These are phyloP conservation scores for Diaporthe sp. DNA, from an alignment of 2,329 filamentous ascomycete genomes.

Conservation along the genomic window DNA sequence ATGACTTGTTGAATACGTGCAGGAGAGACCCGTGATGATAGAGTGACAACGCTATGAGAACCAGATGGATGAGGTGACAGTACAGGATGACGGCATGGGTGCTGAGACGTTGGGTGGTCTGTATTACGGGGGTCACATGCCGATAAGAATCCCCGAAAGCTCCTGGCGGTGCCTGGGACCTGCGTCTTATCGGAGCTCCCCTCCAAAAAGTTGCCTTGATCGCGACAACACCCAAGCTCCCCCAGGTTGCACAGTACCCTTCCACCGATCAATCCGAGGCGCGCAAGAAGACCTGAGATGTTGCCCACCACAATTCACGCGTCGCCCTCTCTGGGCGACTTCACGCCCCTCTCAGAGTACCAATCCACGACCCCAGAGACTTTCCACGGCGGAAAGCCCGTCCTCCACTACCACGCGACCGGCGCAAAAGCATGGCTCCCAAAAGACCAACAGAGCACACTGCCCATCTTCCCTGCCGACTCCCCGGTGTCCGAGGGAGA, in stretches of 20 bases:
- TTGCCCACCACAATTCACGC: slow-evolving; percentile 69
- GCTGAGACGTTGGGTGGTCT: slow-evolving; percentile 1
- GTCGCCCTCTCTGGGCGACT: slow-evolving; percentile 71
- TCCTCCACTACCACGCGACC: slow-evolving; percentile 75
- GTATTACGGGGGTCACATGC: slow-evolving; percentile 25
- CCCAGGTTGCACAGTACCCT: slow-evolving; percentile 39
- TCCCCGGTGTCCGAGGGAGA: slow-evolving; percentile 52
- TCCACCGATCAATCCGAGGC: slow-evolving; percentile 38
- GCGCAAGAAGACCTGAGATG: slow-evolving; percentile 49
- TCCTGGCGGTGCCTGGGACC: neutral
- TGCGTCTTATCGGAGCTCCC: slow-evolving; percentile 28
- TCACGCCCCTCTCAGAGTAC: slow-evolving; percentile 76
- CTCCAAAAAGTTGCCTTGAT: slow-evolving; percentile 33
- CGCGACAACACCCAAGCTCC: slow-evolving; percentile 12
- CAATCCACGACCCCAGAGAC: slow-evolving; percentile 79
- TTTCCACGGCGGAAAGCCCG: slow-evolving; percentile 79
- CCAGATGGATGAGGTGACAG: neutral
- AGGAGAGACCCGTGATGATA: neutral
- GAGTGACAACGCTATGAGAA: neutral
- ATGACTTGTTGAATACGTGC: neutral
- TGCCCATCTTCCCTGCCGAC: slow-evolving; percentile 67
- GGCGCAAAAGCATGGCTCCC: slow-evolving; percentile 71
- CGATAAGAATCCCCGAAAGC: slow-evolving; percentile 5
- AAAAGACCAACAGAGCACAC: slow-evolving; percentile 63
- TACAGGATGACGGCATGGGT: neutral